Evolutionary conservation across 768 basidiomycete species (phyloP).

Genomic region (Lentinula sp.): DNA sequence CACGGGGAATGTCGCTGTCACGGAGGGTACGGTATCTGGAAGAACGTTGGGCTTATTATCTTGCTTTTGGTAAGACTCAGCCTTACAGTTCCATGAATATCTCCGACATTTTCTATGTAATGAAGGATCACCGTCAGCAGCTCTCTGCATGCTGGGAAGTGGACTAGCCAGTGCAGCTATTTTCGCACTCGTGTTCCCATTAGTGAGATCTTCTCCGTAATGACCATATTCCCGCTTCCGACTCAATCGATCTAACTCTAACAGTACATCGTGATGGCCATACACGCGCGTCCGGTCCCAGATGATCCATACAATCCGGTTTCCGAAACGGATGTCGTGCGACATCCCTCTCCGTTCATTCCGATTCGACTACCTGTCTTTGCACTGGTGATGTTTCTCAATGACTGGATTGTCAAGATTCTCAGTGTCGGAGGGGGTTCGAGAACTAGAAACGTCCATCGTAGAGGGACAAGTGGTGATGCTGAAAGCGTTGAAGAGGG

Average conservation of each 20-base stretch:
- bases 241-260: not conserved
- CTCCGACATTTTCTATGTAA: not conserved
- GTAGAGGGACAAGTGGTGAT: conserved; percentile 37
- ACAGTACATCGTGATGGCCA: conserved; percentile 82
- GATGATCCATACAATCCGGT: conserved; percentile 68
- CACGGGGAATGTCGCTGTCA: conserved; percentile 65
- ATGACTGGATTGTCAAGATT: conserved; percentile 60
- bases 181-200: conserved; percentile 79
- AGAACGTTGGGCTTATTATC: conserved; percentile 86
- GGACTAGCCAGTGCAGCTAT: conserved; percentile 75
- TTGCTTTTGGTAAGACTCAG: conserved; percentile 61
- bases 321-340: conserved; percentile 33
- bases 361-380: conserved; percentile 82
- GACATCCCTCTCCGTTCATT: conserved; percentile 70
- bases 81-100: not conserved
- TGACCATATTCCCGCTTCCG: not conserved
- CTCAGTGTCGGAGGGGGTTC: conserved; percentile 42
- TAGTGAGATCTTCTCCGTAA: conserved; percentile 37
- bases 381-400: conserved; percentile 64
- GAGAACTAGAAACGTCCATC: conserved; percentile 8
- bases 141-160: conserved; percentile 67
- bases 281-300: conserved; percentile 70
- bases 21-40: conserved; percentile 69
- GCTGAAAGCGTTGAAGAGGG: conserved; percentile 63
- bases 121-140: conserved; percentile 66